A percentile compares a stretch with the other conserved stretches of the same genome.
These are phyloP conservation scores for Aspergillus sojae DNA, from an alignment of 2,329 filamentous ascomycete species.

Conservation along the genomic window DNA sequence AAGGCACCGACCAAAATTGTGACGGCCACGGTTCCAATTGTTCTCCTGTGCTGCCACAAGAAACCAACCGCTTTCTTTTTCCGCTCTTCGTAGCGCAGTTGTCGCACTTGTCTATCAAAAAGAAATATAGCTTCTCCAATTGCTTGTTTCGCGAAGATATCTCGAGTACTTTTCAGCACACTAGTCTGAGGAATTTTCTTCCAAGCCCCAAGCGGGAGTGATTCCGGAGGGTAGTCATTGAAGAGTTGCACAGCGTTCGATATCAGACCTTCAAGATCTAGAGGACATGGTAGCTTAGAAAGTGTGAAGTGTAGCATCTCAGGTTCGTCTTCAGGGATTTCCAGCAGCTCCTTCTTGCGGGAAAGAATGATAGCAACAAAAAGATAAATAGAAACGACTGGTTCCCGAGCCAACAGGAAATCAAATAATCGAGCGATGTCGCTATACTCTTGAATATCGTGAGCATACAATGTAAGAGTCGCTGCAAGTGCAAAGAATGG, in stretches of 20 bases:
- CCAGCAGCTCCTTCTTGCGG: slow-evolving; percentile 80
- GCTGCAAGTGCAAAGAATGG: slow-evolving; percentile 94
- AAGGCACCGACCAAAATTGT: slow-evolving; percentile 69
- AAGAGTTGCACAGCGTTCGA: slow-evolving; percentile 66
- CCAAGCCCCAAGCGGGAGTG: slow-evolving; percentile 68
- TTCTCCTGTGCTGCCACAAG: slow-evolving; percentile 67
- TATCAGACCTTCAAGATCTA: slow-evolving; percentile 80
- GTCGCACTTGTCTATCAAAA: slow-evolving; percentile 71
- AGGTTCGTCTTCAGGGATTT: slow-evolving; percentile 77
- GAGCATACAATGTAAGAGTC: slow-evolving; percentile 92
- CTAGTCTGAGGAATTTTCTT: slow-evolving; percentile 71
- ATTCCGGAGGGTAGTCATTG: slow-evolving; percentile 69
- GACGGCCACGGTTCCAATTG: slow-evolving; percentile 62
- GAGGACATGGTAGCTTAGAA: slow-evolving; percentile 78
- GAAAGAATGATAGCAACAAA: slow-evolving; percentile 86
- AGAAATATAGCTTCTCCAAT: slow-evolving; percentile 67
- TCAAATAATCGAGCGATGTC: slow-evolving; percentile 92
- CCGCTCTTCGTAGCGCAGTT: slow-evolving; percentile 69
- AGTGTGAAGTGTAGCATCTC: slow-evolving; percentile 91
- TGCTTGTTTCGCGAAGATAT: slow-evolving; percentile 56
- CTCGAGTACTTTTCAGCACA: slow-evolving; percentile 80
- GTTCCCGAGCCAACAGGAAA: slow-evolving; percentile 81
- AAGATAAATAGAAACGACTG: slow-evolving; percentile 87
- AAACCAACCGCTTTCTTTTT: slow-evolving; percentile 54
- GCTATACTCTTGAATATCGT: slow-evolving; percentile 87